Percentiles rank a stretch among this genome's conserved stretches.
phyloP scores from a whole-genome alignment of 2,329 filamentous ascomycete genomes.

The Pseudogymnoascus verrucosus region DNA sequence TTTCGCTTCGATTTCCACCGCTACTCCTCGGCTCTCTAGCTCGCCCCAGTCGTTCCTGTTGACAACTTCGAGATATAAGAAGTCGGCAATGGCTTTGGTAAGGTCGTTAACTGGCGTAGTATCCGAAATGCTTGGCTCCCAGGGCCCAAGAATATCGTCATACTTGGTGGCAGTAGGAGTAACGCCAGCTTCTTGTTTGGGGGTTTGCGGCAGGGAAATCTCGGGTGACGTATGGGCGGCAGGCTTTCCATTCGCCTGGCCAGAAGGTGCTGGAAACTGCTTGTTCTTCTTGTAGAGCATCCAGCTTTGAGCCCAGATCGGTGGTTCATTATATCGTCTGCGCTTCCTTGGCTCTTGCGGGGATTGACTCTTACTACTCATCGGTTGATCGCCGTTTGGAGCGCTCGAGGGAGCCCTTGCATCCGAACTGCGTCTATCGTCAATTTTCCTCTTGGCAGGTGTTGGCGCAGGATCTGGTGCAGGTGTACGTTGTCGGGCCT shows the following conservation, averaged over 20 bases:
- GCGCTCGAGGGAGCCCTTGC: constrained; percentile 21
- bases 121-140: constrained; percentile 63
- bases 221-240: constrained; percentile 14
- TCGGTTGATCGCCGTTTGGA: constrained; percentile 13
- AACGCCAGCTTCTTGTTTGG: constrained; percentile 14
- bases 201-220: not conserved
- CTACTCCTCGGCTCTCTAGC: constrained; percentile 54
- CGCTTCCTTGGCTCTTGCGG: constrained; percentile 4
- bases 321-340: constrained; percentile 40
- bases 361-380: constrained; percentile 1
- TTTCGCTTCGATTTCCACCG: constrained; percentile 92
- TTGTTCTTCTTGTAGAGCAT: constrained; percentile 10
- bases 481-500: constrained; percentile 23
- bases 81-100: constrained; percentile 70
- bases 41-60: constrained; percentile 57
- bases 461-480: constrained; percentile 31
- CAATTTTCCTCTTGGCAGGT: constrained; percentile 42
- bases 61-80: constrained; percentile 66
- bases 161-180: not conserved
- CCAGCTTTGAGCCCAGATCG: constrained; percentile 35
- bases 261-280: constrained; percentile 22
- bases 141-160: constrained; percentile 39
- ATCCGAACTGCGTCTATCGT: constrained; percentile 29
- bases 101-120: constrained; percentile 66
- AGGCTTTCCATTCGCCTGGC: constrained; percentile 1